Evolutionary conservation across 2,329 filamentous ascomycete species (phyloP), one percentile per base, ranked within the genome.

Genomic region (Phaeosphaeria sp.): DNA sequence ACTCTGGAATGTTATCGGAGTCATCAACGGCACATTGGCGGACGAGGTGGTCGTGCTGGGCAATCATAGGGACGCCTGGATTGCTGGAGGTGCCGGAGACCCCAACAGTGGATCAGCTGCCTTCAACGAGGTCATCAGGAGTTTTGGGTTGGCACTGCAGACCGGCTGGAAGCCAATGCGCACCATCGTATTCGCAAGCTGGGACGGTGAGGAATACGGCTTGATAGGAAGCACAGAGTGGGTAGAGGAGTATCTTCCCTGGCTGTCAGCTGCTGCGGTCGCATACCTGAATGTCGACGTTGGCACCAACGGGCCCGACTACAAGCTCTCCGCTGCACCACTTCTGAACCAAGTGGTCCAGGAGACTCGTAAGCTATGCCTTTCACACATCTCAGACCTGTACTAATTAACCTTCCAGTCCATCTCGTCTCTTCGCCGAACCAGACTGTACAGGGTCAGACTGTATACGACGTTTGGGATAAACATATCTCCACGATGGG

Each of bases 61-160:
- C n/a, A 97, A 96, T 71, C 93, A 97, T 72, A 87, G 93, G 33
- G 93, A 97, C 77, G 91, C 93, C 0, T 96, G 92, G 92, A 89
- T 94, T 68, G 89, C 89, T 20, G 92, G 92, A n/a, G 91, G 92
- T 22, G 90, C 91, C 17, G 90, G 84, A 13, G 92, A 96, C 67
- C 92, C 92, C 1, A 94, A 94, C 80, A 91, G 89, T 61, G 92
- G 92, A 60, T 93, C 90, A 17, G 90, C 92, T 3, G 87, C 89
- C 0, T 76, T 96, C 46, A 93, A 92, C 63, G 92, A 96, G 67
- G 87, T 93, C 1, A 85, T 93, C 50, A 86, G 90, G 52, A 87
- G 87, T 50, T 91, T 95, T 63, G 90, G 90, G 22, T 81, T 86
- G 58, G 90, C 91, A 6, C 75, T 93, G 1, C 83, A 87, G 23